Evolutionary conservation across 352 stramenopile genomes (phyloP).

Genomic region (Phytopythium montanum): DNA sequence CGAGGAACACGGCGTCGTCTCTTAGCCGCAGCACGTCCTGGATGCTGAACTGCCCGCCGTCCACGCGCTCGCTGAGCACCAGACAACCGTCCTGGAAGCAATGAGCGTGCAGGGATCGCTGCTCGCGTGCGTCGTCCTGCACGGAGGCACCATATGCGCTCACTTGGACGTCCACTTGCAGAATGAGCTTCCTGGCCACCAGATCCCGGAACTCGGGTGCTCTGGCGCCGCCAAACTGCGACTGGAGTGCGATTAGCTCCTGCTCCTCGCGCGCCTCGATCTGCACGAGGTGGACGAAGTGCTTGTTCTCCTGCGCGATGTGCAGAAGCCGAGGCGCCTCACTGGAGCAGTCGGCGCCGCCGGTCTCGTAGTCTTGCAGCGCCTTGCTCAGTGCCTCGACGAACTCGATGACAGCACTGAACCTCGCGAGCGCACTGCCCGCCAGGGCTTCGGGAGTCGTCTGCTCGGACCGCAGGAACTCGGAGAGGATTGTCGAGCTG

Average conservation of each 20-base stretch:
- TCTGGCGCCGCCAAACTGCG: conserved; percentile 17
- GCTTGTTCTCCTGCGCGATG: conserved; percentile 26
- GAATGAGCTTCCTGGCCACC: conserved; percentile 25
- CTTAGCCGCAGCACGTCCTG: conserved; percentile 25
- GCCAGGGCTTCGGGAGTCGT: conserved; percentile 18
- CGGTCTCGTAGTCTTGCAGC: conserved; percentile 11
- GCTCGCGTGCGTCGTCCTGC: background rate
- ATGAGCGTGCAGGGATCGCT: conserved; percentile 21
- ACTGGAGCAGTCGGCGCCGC: conserved; percentile 5
- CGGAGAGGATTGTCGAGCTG: conserved; percentile 11
- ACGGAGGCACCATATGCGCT: background rate
- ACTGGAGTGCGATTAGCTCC: conserved; percentile 30
- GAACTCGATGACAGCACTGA: conserved; percentile 28
- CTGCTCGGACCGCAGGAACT: conserved; percentile 18
- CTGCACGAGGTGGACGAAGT: conserved; percentile 25
- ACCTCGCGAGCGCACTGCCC: conserved; percentile 20
- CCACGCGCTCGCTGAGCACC: conserved; percentile 20
- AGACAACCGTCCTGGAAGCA: conserved; percentile 34
- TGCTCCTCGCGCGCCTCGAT: conserved; percentile 21
- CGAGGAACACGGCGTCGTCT: conserved; percentile 35
- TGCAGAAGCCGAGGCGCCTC: conserved; percentile 21
- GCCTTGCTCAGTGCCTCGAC: conserved; percentile 26
- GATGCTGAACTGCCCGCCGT: conserved; percentile 17
- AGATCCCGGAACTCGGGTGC: conserved; percentile 21
- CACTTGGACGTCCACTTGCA: conserved; percentile 28